These are phyloP conservation scores for Leptoxyphium fumago DNA, from an alignment of 2,329 filamentous ascomycete genomes.

Conservation along the genomic window DNA sequence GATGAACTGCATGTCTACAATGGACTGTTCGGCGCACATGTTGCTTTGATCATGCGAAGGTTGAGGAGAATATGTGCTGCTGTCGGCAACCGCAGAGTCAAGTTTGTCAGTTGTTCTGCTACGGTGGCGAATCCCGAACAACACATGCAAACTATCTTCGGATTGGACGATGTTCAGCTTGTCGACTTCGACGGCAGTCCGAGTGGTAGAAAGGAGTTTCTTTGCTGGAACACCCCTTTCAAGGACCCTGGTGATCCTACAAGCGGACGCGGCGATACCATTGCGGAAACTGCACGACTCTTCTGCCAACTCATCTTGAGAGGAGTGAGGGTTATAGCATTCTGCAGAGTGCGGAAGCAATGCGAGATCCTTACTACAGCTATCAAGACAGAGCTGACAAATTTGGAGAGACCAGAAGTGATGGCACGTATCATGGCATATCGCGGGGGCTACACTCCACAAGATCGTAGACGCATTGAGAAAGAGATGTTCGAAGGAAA, in stretches of 20 bases:
- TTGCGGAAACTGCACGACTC: conserved; percentile 73
- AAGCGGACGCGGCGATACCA: conserved; percentile 69
- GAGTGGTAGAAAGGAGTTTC: conserved; percentile 79
- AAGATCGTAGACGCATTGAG: conserved; percentile 79
- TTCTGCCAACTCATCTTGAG: conserved; percentile 82
- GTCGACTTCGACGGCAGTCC: conserved; percentile 90
- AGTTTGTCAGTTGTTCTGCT: conserved; percentile 90
- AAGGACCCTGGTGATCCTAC: conserved; percentile 78
- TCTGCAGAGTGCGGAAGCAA: conserved; percentile 74
- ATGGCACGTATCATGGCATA: conserved; percentile 83
- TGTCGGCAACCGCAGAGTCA: conserved; percentile 69
- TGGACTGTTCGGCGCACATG: conserved; percentile 81
- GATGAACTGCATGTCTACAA: conserved; percentile 91
- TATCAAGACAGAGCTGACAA: conserved; percentile 61
- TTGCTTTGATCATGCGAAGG: conserved; percentile 87
- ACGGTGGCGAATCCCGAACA: conserved; percentile 85
- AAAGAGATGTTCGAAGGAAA: conserved; percentile 95
- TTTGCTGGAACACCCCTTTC: conserved; percentile 96
- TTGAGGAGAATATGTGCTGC: conserved; percentile 78
- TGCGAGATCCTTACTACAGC: conserved; percentile 75
- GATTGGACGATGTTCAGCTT: conserved; percentile 63
- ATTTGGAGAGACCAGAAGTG: conserved; percentile 59
- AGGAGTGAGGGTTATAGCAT: conserved; percentile 83
- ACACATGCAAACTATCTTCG: conserved; percentile 92
- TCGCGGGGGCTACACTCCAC: conserved; percentile 82